Percentiles rank a stretch among this genome's conserved stretches.
These are phyloP conservation scores for Neurospora discreta DNA, from an alignment of 495 filamentous ascomycete species.

Conservation along the genomic window DNA sequence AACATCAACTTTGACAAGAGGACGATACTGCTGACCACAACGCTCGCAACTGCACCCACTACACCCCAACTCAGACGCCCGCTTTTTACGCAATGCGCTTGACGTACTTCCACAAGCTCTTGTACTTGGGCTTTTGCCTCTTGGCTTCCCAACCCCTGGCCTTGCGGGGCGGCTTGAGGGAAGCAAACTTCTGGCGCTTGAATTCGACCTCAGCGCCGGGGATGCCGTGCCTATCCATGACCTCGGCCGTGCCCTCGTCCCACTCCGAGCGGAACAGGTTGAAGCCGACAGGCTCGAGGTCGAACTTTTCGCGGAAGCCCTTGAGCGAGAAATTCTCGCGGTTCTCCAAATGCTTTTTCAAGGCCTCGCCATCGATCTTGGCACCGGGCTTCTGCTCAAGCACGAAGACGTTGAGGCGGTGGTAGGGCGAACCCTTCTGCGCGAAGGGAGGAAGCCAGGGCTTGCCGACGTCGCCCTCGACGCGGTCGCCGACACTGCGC, in stretches of 20 bases:
- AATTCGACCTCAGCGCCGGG: slow-evolving; percentile 74
- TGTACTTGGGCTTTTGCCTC: slow-evolving; percentile 44
- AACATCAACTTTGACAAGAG: background rate
- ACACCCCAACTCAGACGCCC: background rate
- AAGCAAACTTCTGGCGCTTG: slow-evolving; percentile 51
- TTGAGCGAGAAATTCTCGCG: slow-evolving; percentile 63
- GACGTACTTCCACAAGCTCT: slow-evolving; percentile 41
- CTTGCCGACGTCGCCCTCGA: slow-evolving; percentile 48
- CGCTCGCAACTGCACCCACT: background rate
- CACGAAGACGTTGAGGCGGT: slow-evolving; percentile 73
- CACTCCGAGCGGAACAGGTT: slow-evolving; percentile 79
- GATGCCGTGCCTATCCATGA: slow-evolving; percentile 73
- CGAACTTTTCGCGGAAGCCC: slow-evolving; percentile 55
- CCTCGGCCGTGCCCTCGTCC: slow-evolving; percentile 73
- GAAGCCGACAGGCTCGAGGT: slow-evolving; percentile 64
- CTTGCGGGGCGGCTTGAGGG: slow-evolving; percentile 41
- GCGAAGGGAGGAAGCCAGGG: slow-evolving; percentile 79
- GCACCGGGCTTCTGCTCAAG: slow-evolving; percentile 60
- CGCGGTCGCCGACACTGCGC: slow-evolving; percentile 19
- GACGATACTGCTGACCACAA: background rate
- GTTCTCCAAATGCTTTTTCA: slow-evolving; percentile 36
- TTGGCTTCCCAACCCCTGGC: slow-evolving; percentile 46
- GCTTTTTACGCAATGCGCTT: slow-evolving; percentile 27
- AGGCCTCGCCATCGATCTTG: slow-evolving; percentile 45
- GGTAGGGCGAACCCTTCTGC: slow-evolving; percentile 85